Evolutionary conservation across 805 yeast genomes (phyloP).

Genomic region (Priceomyces haplophilus): DNA sequence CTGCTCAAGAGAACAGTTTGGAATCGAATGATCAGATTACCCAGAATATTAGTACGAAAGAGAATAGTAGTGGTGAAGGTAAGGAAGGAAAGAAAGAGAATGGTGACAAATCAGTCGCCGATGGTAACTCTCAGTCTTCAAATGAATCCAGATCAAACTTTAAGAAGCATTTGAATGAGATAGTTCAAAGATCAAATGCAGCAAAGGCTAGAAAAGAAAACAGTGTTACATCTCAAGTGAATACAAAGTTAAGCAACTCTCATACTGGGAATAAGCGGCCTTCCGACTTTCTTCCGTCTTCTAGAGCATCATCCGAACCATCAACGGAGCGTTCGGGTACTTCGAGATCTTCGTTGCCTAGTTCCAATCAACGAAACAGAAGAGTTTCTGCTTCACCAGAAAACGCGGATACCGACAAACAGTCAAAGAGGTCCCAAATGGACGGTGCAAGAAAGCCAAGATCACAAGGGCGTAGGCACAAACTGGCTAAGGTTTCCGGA

Average conservation of each 20-base stretch:
- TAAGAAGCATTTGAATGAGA: conserved; percentile 29
- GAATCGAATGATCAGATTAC: no score
- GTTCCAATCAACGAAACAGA: background rate
- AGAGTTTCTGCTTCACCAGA: background rate
- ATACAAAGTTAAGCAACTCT: background rate
- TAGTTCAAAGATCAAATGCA: conserved; percentile 18
- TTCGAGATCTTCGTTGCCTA: background rate
- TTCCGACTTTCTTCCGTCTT: background rate
- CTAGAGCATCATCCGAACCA: conserved; percentile 2
- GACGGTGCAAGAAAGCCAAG: background rate
- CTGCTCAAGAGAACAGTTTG: no score
- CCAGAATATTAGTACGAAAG: background rate
- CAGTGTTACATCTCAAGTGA: conserved; percentile 1
- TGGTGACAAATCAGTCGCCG: no score
- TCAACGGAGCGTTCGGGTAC: background rate
- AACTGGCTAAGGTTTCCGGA: background rate
- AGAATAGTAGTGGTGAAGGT: background rate
- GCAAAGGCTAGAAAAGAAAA: conserved; percentile 14
- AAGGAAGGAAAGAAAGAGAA: background rate
- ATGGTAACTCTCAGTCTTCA: background rate
- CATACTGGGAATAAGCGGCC: background rate
- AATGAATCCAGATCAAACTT: conserved; percentile 29
- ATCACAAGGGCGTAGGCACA: background rate
- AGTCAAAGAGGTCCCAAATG: background rate
- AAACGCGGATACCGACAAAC: background rate